A percentile compares a stretch with the other conserved stretches of the same genome.
These are phyloP conservation scores for Solanum pinnatisectum DNA, from an alignment of 257 asterid species.

Conservation along the genomic window DNA sequence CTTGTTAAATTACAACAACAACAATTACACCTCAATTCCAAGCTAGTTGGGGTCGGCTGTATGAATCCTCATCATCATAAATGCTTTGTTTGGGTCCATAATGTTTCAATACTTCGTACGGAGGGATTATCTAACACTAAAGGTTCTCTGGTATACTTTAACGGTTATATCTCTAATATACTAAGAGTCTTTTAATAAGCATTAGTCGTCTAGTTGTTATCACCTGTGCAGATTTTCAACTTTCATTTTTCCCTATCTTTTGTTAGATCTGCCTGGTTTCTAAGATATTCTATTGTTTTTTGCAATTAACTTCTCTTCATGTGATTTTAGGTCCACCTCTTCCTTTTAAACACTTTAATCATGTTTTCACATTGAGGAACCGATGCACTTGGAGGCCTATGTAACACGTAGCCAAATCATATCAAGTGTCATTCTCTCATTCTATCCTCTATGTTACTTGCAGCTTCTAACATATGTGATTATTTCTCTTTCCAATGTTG, in stretches of 20 bases:
- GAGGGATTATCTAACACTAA: background rate
- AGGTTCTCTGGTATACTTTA: background rate
- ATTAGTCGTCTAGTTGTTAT: background rate
- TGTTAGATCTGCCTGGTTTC: background rate
- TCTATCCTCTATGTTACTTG: background rate
- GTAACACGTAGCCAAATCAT: background rate
- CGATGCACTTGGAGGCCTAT: background rate
- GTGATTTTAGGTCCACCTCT: background rate
- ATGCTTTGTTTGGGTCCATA: background rate
- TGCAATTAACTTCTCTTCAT: background rate
- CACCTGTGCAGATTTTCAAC: background rate
- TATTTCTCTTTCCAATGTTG: background rate
- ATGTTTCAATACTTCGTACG: background rate
- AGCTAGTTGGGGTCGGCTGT: background rate
- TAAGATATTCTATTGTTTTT: background rate
- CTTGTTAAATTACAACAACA: background rate
- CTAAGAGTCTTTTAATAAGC: background rate
- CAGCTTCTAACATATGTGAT: background rate
- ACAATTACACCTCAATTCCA: background rate
- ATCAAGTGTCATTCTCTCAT: background rate
- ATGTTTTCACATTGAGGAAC: background rate
- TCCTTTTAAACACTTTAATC: background rate
- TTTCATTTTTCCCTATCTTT: background rate
- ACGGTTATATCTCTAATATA: background rate
- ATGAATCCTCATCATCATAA: background rate